Conservation (phyloP, 1,139 yeast species). For the Hanseniaspora uvarum region DNA sequence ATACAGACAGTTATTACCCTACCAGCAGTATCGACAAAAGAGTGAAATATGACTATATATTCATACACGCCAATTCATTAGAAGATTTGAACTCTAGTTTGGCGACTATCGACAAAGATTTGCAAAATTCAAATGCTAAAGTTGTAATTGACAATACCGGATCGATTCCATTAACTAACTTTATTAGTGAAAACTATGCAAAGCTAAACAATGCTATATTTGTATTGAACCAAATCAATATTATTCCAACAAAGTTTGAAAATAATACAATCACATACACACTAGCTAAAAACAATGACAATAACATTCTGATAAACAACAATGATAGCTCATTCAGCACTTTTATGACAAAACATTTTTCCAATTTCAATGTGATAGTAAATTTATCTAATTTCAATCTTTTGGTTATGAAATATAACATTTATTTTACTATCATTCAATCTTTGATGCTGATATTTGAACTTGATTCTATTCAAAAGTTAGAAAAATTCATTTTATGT, state of each 20-base stretch:
- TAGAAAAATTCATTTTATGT: slow-evolving; percentile 61
- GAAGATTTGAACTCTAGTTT: background rate
- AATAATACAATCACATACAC: slow-evolving; percentile 18
- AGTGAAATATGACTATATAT: background rate
- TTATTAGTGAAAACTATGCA: background rate
- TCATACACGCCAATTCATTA: slow-evolving; percentile 3
- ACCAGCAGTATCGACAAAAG: background rate
- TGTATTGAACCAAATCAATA: background rate
- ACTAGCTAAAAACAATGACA: slow-evolving; percentile 19
- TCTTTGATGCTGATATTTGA: slow-evolving; percentile 68
- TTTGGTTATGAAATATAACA: slow-evolving; percentile 58
- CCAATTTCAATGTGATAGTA: background rate
- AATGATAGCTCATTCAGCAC: slow-evolving; percentile 20
- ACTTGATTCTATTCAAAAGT: slow-evolving; percentile 47
- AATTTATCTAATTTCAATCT: slow-evolving; percentile 45
- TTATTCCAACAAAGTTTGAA: slow-evolving; percentile 14
- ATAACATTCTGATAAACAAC: slow-evolving; percentile 24
- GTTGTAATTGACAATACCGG: slow-evolving; percentile 14
- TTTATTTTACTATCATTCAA: slow-evolving; percentile 68
- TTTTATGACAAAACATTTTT: slow-evolving; percentile 14
- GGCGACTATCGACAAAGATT: background rate
- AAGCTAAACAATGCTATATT: background rate
- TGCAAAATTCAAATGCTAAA: background rate
- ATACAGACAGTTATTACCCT: background rate
- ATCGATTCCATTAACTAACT: slow-evolving; percentile 2